phyloP scores from a whole-genome alignment of 257 asterid species.

The Solanum sejunctum region DNA sequence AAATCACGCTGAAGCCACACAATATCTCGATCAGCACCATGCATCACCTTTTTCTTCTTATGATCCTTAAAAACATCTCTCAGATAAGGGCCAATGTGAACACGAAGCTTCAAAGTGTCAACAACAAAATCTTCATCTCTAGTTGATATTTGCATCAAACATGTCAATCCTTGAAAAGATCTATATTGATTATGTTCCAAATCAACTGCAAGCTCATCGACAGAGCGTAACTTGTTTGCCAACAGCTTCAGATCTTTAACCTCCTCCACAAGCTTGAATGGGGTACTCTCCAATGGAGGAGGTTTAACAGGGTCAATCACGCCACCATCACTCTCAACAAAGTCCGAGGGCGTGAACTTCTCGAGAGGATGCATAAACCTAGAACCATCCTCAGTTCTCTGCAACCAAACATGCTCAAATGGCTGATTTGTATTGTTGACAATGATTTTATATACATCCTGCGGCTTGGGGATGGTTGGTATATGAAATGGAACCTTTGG shows the following conservation, averaged over 20 bases:
- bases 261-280: constrained; percentile 65
- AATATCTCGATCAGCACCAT: constrained; percentile 92
- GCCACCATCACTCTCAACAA: constrained; percentile 44
- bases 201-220: constrained; percentile 96
- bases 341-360: constrained; percentile 48
- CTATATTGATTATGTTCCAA: constrained; percentile 96
- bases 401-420: constrained; percentile 84
- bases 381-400: constrained; percentile 65
- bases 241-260: constrained; percentile 84
- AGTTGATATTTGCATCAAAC: constrained; percentile 98
- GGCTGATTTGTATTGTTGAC: constrained; percentile 78
- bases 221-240: constrained; percentile 54
- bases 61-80: constrained; percentile 92
- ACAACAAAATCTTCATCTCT: constrained; percentile 87
- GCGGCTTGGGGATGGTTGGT: constrained; percentile 57
- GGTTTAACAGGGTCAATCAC: constrained; percentile 45
- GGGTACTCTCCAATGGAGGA: constrained; percentile 62
- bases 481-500: constrained; percentile 81
- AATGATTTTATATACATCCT: constrained; percentile 70
- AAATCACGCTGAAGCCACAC: constrained; percentile 94
- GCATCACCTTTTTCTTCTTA: constrained; percentile 87
- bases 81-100: constrained; percentile 84
- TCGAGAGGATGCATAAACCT: constrained; percentile 71
- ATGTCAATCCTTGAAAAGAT: constrained; percentile 94
- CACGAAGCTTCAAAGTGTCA: constrained; percentile 84